Base-by-base conservation (phyloP, 1,284 basidiomycete genomes). In the Tilletia indica region DNA sequence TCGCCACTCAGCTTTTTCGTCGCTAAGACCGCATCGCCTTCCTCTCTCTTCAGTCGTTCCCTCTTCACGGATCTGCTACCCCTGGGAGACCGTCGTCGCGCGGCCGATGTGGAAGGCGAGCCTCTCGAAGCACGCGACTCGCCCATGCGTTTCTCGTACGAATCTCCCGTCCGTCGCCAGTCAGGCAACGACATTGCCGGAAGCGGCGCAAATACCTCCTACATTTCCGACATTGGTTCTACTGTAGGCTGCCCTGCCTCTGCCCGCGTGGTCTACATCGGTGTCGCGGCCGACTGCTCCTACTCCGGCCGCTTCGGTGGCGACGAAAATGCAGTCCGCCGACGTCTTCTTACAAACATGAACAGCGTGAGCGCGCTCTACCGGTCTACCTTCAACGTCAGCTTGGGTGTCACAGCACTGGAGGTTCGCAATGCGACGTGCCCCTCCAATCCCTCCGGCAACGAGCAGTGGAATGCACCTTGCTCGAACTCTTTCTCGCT, bases 271-370 rank as follows among this genome's bases (percentile, higher is more conserved):
- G 89, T 93, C 31, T 92, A 90, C 80, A 90, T 93, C 88, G 93
- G 93, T 31, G 91, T 94, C 58, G 93, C 93, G 0, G 90, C 93
- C 2, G 93, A 97, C 84, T 96, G 93, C 85, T 89, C 88, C 75
- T 95, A 94, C 73, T 81, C 80, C 2, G 70, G 74, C 42, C 73
- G 73, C 25, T 58, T 74, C 67, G 72, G 73, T 56, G 74, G 68
- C 42, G 70, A 75, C 66, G 73, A 75, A 12, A 71, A 70, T 31
- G 92, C 93, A 0, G 90, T 76, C 38, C 74, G 91, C 14, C 87
- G 86, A 45, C 90, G 91, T 79, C 92, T 94, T 70, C 85, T 95
- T 71, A 92, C 87, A 73, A 89, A 91, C 79, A 92, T 86, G 73
- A 92, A 92, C 84, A 88, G 88, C 34, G 91, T 92, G 66, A 92